Percentiles rank a stretch among this genome's conserved stretches.
phyloP scores from a whole-genome alignment of 768 basidiomycete genomes.

The Tricholoma flavovirens region DNA sequence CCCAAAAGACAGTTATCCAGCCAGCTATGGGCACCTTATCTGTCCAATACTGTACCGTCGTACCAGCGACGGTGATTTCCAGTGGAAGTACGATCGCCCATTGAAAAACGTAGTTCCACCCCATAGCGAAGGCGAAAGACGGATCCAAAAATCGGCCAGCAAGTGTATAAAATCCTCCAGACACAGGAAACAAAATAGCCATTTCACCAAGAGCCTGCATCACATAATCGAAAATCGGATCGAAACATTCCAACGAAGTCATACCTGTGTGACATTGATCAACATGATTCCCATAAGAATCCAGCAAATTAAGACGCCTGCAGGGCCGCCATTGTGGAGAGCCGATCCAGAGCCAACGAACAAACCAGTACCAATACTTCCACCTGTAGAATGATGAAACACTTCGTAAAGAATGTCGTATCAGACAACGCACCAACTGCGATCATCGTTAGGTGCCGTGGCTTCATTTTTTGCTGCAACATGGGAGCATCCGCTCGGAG shows the following conservation, averaged over 20 bases:
- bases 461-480: constrained; percentile 45
- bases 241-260: background rate
- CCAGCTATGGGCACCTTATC: constrained; percentile 32
- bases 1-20: constrained; percentile 42
- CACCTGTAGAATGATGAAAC: constrained; percentile 23
- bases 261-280: constrained; percentile 41
- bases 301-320: constrained; percentile 40
- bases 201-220: constrained; percentile 44
- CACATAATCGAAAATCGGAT: background rate
- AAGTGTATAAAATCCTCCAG: constrained; percentile 44
- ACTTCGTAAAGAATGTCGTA: background rate
- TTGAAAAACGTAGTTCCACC: constrained; percentile 45
- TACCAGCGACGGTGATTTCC: constrained; percentile 41
- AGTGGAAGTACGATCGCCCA: constrained; percentile 41
- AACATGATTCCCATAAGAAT: constrained; percentile 42
- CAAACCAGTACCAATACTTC: constrained; percentile 45
- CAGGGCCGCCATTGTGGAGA: constrained; percentile 35
- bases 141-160: constrained; percentile 42
- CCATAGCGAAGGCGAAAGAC: constrained; percentile 44
- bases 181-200: constrained; percentile 43
- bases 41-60: constrained; percentile 41
- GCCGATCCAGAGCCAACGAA: constrained; percentile 42
- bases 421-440: constrained; percentile 36
- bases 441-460: constrained; percentile 42
- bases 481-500: constrained; percentile 36